Evolutionary conservation across 2,329 filamentous ascomycete genomes (phyloP), one percentile per base, ranked within the genome.

Genomic region (Cercospora sesami): DNA sequence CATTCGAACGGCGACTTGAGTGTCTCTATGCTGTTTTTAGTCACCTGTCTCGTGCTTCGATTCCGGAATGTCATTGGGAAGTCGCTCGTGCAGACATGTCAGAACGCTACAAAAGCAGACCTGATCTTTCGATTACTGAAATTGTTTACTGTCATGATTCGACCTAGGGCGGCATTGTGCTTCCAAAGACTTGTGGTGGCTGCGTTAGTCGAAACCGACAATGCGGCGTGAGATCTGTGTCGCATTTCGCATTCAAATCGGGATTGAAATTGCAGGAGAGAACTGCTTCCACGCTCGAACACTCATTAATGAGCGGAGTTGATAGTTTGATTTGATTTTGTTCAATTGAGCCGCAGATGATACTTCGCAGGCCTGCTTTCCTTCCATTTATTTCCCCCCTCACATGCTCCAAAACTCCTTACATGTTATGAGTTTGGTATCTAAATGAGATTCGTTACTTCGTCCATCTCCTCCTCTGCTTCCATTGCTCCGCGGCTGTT

Each of bases 401-500:
- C 28, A 30, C 28, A 30, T 30, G 28, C 28, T 30, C 33, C 33
- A 39, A 31, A 62, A 63, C 61, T 39, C 61, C 61, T 57, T 26
- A 31, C 30, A 18, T 21, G 26, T 30, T 26, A 28, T 60, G 28
- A 65, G 64, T 57, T 48, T 68, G 66, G 62, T 62, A 65, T 68
- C 66, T 48, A 65, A 65, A 68, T 62, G 66, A 68, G 42, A 65
- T 61, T 68, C 66, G 66, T 68, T 39, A 21, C 61, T 21, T 59
- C 60, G 21, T 67, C 36, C 10, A 14, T 10, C 39, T 39, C 51
- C 33, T 39, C 53, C 23, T 18, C 3, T 33, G n/a, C 28, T 26
- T 33, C 21, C 18, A 21, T 18, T n/a, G 12, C 36, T 39, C 36
- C 36, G 36, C 36, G 36, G 16, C 36, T 39, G 6, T 39, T 39